Evolutionary conservation across 2,329 filamentous ascomycete genomes (phyloP), one percentile per base, ranked within the genome.

Genomic region (Aurifilum marmelostoma): DNA sequence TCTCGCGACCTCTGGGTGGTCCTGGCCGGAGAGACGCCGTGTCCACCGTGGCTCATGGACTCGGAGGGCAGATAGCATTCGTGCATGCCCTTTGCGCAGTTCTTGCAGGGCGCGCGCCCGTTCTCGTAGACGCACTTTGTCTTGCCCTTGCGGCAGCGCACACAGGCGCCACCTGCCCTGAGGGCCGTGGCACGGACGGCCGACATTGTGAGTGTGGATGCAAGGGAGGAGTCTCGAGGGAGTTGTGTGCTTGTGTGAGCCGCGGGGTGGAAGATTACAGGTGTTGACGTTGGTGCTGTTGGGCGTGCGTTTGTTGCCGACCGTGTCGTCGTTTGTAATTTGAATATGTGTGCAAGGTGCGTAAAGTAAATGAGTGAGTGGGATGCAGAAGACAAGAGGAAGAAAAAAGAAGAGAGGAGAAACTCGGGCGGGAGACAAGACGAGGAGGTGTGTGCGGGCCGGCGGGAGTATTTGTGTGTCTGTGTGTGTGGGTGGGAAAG

Each of bases 71-170:
- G 79, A 76, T 88, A 89, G 79, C 87, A 89, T 68, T 88, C 86
- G 77, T 89, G 87, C 84, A 88, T 85, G 70, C 87, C 87, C 78
- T 89, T 89, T 62, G 85, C 85, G 78, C 87, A 89, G 78, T 89
- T 89, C 76, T 87, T 87, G 80, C 87, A 89, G 16, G 87, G 87
- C n/a, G 86, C 84, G 76, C 85, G 82, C 65, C 86, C 86, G 74
- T 87, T 88, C 72, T 88, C 87, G 79, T 89, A 89, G 74, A 88
- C 86, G 72, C 87, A 89, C 75, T 88, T 88, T 65, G 87, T 89
- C 78, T 89, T 89, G 79, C 87, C 87, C 76, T 88, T 89, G 77
- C 87, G 85, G 78, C 87, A 89, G 78, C 87, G 85, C 73, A 88
- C 87, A 73, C 87, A 89, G 74, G 87, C 87, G 74, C 86, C 86